Percentiles rank a stretch among this genome's conserved stretches.
Evolutionary conservation across 768 basidiomycete genomes (phyloP).

Genomic region (Mrakia gelida): DNA sequence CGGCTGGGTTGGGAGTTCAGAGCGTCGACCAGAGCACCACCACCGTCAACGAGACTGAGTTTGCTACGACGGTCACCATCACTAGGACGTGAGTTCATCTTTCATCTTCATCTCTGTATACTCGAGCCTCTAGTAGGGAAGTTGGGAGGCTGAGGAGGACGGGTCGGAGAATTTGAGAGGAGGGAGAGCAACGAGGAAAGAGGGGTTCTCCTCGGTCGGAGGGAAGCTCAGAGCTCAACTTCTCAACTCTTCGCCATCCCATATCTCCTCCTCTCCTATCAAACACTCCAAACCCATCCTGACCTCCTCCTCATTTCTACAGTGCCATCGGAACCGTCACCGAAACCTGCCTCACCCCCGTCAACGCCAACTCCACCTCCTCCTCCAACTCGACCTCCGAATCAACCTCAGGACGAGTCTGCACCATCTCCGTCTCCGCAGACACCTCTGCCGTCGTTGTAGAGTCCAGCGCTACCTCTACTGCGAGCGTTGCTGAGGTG

Average conservation of each 20-base stretch:
- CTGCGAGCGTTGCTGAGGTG: no score
- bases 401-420: not conserved
- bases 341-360: not conserved
- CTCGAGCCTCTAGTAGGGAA: not conserved
- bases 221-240: not conserved
- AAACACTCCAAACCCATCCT: not conserved
- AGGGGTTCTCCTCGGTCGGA: not conserved
- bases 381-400: not conserved
- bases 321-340: slow-evolving; percentile 9
- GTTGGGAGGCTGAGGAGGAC: not conserved
- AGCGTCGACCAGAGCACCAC: not conserved
- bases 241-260: not conserved
- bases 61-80: not conserved
- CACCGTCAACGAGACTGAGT: not conserved
- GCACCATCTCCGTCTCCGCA: not conserved
- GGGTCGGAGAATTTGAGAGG: not conserved
- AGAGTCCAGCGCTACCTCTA: no score
- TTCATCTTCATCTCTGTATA: not conserved
- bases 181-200: not conserved
- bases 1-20: not conserved
- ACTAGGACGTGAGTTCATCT: slow-evolving; percentile 1
- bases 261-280: not conserved
- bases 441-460: not conserved
- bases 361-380: not conserved
- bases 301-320: not conserved